A percentile compares a stretch with the other conserved stretches of the same genome.
Evolutionary conservation across 192 early-diverging fungal genomes (phyloP).

Genomic region (Powellomyces hirtus): DNA sequence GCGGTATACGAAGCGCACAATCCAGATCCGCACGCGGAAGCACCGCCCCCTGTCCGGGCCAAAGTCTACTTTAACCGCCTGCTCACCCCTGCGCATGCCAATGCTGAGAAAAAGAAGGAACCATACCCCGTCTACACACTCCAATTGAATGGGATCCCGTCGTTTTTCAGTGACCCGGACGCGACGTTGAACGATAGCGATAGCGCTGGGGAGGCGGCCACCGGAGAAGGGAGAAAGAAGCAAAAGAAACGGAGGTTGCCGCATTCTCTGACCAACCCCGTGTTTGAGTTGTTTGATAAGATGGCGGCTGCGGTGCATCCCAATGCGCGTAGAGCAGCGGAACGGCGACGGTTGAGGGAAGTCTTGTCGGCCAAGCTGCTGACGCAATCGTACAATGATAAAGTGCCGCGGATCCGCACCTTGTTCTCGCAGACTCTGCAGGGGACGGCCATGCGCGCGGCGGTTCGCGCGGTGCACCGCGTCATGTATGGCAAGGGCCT

Average conservation of each 20-base stretch:
- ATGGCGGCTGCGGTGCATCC: background rate
- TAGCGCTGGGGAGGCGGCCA: background rate
- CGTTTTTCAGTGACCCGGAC: conserved; percentile 6
- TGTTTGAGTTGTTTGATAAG: background rate
- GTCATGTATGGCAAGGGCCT: conserved; percentile 2
- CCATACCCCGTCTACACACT: conserved; percentile 13
- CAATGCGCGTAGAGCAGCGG: background rate
- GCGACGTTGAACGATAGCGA: background rate
- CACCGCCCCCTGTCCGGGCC: background rate
- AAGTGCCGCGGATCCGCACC: background rate
- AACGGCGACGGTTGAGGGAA: background rate
- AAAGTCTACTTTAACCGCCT: conserved; percentile 23
- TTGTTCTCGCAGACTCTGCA: conserved; percentile 17
- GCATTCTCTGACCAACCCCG: background rate
- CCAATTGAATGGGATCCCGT: background rate
- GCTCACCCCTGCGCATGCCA: conserved; percentile 5
- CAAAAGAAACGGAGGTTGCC: conserved; percentile 6
- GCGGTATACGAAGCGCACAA: no score
- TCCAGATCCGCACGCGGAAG: background rate
- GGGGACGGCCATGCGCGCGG: background rate
- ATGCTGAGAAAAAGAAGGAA: conserved; percentile 3
- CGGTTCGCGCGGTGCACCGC: background rate
- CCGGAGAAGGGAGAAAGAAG: background rate
- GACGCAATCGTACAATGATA: conserved; percentile 13
- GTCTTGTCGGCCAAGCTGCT: conserved; percentile 1